Base-by-base conservation (phyloP, 2,329 filamentous ascomycete species). In the Hymenoscyphus albidus region DNA sequence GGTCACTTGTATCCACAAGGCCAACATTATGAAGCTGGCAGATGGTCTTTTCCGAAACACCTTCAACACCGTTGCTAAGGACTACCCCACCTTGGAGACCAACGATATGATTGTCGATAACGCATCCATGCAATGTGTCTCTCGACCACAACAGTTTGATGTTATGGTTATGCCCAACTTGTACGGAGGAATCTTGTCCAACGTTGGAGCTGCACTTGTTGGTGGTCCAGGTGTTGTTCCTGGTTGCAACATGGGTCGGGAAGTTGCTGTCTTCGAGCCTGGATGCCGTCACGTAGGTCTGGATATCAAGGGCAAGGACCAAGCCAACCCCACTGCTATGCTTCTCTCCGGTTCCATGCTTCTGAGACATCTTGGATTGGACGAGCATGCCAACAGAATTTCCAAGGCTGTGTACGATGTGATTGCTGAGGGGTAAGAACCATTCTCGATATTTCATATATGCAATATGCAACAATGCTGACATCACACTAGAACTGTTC, bases 81-180 rank as follows among this genome's bases (percentile, higher is more conserved):
- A 97, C 79, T 99, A 95, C 83, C 94, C 95, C 66, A 96, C 92
- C 69, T 85, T 99, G 74, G 91, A 97, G 84, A 90, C 89, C 77
- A 96, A 96, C 84, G 95, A 99, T 83, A 97, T 99, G 94, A 99
- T 99, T 80, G 95, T 99, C 80, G 95, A 99, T 83, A 99, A 99
- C 81, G 95, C 95, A 76, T 96, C 92, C 76, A 99, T 99, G 95
- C 95, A 99, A 85, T 96, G 93, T 78, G 95, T 99, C 73, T 93
- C 92, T 72, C 86, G 88, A 72, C 95, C 95, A 68, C 95, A 98
- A 83, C 95, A 99, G 81, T 99, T 99, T 78, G 95, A 99, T 79
- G 95, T 99, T 75, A 92, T 99, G 89, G 95, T 99, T 79, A 98
- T 98, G 93, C 95, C 95, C 76, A 99, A 99, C 85, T 83, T 98